Evolutionary conservation across 2,329 filamentous ascomycete species (phyloP).

Genomic region (Colletotrichum zoysiae): DNA sequence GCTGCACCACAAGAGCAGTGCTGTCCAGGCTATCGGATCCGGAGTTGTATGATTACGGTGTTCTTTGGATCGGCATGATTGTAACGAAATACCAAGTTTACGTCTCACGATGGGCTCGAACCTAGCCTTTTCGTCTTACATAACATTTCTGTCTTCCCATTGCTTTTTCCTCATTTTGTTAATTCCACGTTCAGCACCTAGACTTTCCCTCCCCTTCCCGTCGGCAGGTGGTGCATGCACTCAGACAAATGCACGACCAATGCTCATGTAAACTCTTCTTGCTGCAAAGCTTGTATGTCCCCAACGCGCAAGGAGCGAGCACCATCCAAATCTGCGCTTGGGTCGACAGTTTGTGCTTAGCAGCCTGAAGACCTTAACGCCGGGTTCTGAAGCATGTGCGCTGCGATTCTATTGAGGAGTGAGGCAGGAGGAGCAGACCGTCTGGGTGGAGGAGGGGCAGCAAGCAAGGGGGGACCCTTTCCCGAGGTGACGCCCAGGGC

Average conservation of each 20-base stretch:
- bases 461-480: conserved; percentile 13
- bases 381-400: neutral
- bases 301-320: neutral
- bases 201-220: neutral
- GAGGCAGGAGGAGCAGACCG: neutral
- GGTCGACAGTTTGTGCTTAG: neutral
- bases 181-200: neutral
- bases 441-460: conserved; percentile 1
- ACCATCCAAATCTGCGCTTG: neutral
- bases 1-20: neutral
- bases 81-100: conserved; percentile 20
- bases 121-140: neutral
- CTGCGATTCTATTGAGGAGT: neutral
- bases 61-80: conserved; percentile 21
- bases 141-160: neutral
- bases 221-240: conserved; percentile 1
- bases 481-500: conserved; percentile 13
- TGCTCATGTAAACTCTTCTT: neutral
- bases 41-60: conserved; percentile 20
- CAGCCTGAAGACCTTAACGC: neutral
- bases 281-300: neutral
- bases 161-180: neutral
- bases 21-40: neutral
- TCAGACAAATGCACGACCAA: neutral
- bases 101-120: neutral